phyloP scores from a whole-genome alignment of 305 asterid genomes.

The Striga hermonthica region DNA sequence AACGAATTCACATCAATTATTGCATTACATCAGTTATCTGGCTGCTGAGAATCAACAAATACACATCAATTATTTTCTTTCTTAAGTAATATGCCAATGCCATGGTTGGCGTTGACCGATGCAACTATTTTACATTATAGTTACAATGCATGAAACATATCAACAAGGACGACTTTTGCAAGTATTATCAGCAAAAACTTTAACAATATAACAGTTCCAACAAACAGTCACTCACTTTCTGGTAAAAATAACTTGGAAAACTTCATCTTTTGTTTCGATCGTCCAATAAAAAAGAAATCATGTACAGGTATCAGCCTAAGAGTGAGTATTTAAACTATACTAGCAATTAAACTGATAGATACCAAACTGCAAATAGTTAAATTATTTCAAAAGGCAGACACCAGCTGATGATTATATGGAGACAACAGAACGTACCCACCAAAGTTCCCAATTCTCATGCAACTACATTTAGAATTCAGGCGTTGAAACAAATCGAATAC shows the following conservation, averaged over 20 bases:
- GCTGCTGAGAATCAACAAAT: not conserved
- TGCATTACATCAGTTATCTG: not conserved
- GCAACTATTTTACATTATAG: not conserved
- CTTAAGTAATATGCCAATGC: not conserved
- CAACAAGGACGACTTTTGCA: not conserved
- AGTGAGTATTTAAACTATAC: too few relatives aligned
- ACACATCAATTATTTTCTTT: not conserved
- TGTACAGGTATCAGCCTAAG: too few relatives aligned
- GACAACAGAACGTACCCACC: too few relatives aligned
- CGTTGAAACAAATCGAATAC: not conserved
- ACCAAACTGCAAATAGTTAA: too few relatives aligned
- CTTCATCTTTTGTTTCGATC: too few relatives aligned
- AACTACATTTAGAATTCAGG: not conserved
- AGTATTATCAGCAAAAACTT: not conserved
- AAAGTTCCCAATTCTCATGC: not conserved
- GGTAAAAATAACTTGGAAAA: too few relatives aligned
- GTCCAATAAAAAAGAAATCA: too few relatives aligned
- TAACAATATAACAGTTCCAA: too few relatives aligned
- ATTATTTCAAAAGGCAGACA: too few relatives aligned
- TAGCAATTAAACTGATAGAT: too few relatives aligned
- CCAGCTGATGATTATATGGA: not conserved
- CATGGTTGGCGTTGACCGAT: not conserved
- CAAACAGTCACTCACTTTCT: too few relatives aligned
- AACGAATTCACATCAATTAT: slow-evolving; percentile 28
- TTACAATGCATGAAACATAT: not conserved